phyloP scores from a whole-genome alignment of 192 early-diverging fungal genomes.

The Blastocladiella britannica region DNA sequence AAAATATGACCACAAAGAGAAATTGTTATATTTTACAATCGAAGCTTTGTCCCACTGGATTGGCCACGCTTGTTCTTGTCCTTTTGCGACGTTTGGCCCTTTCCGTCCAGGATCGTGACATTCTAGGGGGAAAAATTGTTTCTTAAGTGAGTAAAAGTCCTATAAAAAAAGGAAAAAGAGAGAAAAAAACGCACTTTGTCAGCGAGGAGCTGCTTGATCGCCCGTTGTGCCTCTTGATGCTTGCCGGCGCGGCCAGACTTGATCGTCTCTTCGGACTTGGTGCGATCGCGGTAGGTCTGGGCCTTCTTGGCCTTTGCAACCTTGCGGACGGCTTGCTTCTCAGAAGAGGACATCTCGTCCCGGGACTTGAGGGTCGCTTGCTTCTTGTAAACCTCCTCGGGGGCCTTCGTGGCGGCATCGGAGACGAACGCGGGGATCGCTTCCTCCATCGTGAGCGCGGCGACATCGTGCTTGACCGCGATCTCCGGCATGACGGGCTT shows the following conservation, averaged over 20 bases:
- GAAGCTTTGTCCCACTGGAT: not conserved
- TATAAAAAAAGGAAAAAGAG: not conserved
- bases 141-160: not conserved
- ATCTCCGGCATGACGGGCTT: conserved; percentile 59
- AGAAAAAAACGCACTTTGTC: not conserved
- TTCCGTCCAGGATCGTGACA: not conserved
- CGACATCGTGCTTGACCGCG: conserved; percentile 48
- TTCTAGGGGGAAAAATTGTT: not conserved
- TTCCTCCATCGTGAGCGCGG: conserved; percentile 87
- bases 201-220: not conserved
- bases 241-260: no score
- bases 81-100: not conserved
- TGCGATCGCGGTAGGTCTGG: not conserved
- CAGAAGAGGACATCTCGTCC: not conserved
- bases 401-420: conserved; percentile 58
- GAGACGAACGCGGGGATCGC: conserved; percentile 72
- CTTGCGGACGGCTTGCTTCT: not conserved
- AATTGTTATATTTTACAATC: no score
- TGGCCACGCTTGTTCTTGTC: not conserved
- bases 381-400: conserved; percentile 77
- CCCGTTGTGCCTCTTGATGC: not conserved
- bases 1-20: no score
- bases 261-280: not conserved
- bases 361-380: conserved; percentile 15
- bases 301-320: not conserved